Evolutionary conservation across 352 stramenopile species (phyloP).

Genomic region (Albugo laibachii): DNA sequence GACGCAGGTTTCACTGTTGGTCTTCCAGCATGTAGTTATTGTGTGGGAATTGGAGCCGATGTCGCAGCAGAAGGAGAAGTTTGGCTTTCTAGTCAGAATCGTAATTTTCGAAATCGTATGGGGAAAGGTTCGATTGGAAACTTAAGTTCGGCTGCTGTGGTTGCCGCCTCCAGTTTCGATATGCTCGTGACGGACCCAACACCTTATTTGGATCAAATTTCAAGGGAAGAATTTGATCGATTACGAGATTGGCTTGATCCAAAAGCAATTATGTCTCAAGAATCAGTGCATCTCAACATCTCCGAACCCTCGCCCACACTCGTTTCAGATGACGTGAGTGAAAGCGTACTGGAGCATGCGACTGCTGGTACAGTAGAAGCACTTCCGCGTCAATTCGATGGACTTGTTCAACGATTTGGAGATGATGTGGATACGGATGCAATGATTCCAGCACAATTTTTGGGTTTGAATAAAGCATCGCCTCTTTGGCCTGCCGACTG

Average conservation of each 20-base stretch:
- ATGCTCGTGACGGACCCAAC: conserved; percentile 58
- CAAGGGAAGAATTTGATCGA: conserved; percentile 48
- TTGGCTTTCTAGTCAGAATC: conserved; percentile 69
- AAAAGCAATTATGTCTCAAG: conserved; percentile 8
- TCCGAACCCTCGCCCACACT: conserved; percentile 24
- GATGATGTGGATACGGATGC: conserved; percentile 72
- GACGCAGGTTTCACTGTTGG: conserved; percentile 59
- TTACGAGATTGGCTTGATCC: conserved; percentile 57
- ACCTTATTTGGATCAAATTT: conserved; percentile 37
- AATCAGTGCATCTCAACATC: conserved; percentile 16
- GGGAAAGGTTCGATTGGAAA: conserved; percentile 64
- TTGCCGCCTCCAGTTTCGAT: conserved; percentile 56
- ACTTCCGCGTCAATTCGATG: conserved; percentile 30
- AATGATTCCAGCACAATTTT: conserved; percentile 65
- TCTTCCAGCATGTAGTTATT: conserved; percentile 64
- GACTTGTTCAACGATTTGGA: conserved; percentile 50
- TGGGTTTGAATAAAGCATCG: conserved; percentile 61
- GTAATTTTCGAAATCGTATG: conserved; percentile 76
- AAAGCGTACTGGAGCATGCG: conserved; percentile 24
- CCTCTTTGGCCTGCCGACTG: conserved; percentile 60
- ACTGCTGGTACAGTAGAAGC: conserved; percentile 31
- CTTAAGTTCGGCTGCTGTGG: conserved; percentile 35
- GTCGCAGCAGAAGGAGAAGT: conserved; percentile 51
- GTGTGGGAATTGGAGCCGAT: conserved; percentile 59
- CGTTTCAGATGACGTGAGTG: conserved; percentile 8